Conservation (phyloP, 2,329 filamentous ascomycete genomes). For the Pyrenophora graminea region DNA sequence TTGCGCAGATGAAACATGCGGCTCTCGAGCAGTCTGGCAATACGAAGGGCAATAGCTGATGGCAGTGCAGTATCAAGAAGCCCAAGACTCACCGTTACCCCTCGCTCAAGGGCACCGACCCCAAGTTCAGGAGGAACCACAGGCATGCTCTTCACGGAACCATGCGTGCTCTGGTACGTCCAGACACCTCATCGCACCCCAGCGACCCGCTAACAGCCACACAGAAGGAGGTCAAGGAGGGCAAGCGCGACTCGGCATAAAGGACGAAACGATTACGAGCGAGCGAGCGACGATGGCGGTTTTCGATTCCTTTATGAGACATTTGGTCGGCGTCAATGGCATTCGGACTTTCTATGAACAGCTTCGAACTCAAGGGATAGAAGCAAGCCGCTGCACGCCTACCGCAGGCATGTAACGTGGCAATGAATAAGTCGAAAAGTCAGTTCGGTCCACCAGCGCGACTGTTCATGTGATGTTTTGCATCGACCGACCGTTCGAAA, state of each 20-base stretch:
- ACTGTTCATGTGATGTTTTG: slow-evolving; percentile 28
- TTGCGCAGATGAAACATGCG: background rate
- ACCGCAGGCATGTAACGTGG: slow-evolving; percentile 43
- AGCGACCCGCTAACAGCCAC: slow-evolving; percentile 32
- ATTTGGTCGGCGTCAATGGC: slow-evolving; percentile 49
- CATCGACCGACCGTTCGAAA: slow-evolving; percentile 6
- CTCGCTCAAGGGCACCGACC: slow-evolving; percentile 97
- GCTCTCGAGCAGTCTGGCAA: background rate
- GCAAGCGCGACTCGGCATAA: slow-evolving; percentile 87
- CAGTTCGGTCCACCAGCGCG: slow-evolving; percentile 27
- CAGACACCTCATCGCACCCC: background rate
- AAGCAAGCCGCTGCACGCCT: slow-evolving; percentile 36
- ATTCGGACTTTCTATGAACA: slow-evolving; percentile 46
- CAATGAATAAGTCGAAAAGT: slow-evolving; percentile 47
- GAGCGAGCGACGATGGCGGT: slow-evolving; percentile 41
- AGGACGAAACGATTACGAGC: slow-evolving; percentile 40
- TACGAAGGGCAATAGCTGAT: slow-evolving; percentile 20
- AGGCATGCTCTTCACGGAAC: slow-evolving; percentile 99
- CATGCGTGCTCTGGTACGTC: slow-evolving; percentile 91
- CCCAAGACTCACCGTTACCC: slow-evolving; percentile 99
- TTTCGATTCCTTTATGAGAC: slow-evolving; percentile 47
- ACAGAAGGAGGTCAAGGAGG: slow-evolving; percentile 97
- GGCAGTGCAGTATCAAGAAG: slow-evolving; percentile 88
- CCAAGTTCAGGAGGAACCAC: slow-evolving; percentile 99
- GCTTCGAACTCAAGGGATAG: slow-evolving; percentile 42